Evolutionary conservation across 163 green algal species (phyloP).

Genomic region (Coccomyxa subellipsoidea): DNA sequence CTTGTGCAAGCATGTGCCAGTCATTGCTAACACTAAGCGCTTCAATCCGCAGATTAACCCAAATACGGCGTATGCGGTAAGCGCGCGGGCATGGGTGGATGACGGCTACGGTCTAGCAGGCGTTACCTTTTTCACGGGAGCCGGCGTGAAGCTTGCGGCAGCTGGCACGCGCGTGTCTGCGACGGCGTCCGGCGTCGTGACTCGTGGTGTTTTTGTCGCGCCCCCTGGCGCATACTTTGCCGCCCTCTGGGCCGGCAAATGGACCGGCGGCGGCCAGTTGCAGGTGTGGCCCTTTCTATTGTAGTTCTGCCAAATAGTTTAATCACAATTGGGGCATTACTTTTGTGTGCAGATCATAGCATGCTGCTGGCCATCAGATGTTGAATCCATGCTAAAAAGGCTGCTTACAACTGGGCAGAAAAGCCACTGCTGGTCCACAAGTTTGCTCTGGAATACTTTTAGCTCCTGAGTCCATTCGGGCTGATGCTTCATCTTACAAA

Average conservation of each 20-base stretch:
- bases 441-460: no score
- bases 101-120: neutral
- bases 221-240: neutral
- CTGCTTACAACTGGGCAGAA: no score
- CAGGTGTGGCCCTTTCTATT: neutral
- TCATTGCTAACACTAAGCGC: no score
- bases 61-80: neutral
- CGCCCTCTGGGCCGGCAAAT: neutral
- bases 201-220: neutral
- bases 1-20: no score
- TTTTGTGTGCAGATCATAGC: no score
- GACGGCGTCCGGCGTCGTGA: neutral
- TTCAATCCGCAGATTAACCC: neutral
- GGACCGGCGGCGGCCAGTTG: neutral
- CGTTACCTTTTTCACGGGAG: neutral
- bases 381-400: no score
- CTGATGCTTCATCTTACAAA: no score
- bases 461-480: no score
- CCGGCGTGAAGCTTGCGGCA: neutral
- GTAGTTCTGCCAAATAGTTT: no score
- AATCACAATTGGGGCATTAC: no score
- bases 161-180: neutral
- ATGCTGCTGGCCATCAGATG: no score
- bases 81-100: neutral
- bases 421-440: no score